Evolutionary conservation across 2,329 filamentous ascomycete species (phyloP), one percentile per base, ranked within the genome.

Genomic region (Stagonosporopsis vannaccii): DNA sequence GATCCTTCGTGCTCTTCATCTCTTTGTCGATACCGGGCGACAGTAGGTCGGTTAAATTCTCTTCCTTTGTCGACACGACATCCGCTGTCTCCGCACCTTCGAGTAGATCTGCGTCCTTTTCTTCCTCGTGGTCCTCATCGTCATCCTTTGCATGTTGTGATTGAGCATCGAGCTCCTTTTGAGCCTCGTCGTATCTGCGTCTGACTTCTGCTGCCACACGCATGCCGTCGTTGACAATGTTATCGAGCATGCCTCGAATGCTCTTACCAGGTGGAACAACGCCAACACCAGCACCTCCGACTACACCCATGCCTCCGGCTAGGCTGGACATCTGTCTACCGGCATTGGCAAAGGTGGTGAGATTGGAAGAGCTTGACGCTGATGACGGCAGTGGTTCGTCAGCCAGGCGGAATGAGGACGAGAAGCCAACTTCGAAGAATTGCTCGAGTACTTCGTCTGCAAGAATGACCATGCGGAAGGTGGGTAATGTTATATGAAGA

Each of bases 151-250:
- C 74, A 1, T 84, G 84, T n/a, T 66, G 63, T 1, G 88, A 77
- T 58, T 92, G 93, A 76, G 88, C 90, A 77, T 97, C 94, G 63
- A 97, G 79, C 72, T 98, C 94, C 66, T 87, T 88, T 76, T 97
- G 93, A 3, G 94, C 94, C 73, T 99, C 95, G 61, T 99, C 94
- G 89, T 98, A 97, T 40, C 93, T 85, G 68, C 93, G 87, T 63
- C 90, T 85, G 47, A 99, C 94, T 75, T 99, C 95, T 0, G 90
- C 91, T 0, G 95, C 95, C 56, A 98, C 94, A 30, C 94, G 89
- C 88, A 98, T 97, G 37, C 95, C 95, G 72, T 99, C 95, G 1
- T 90, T 96, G 62, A 98, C 95, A 68, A 99, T 98, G 68, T 96
- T 97, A 79, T 99, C 95, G 35, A 99, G 81, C 56, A 99, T 95